Percentiles rank a stretch among this genome's conserved stretches.
These are phyloP conservation scores for Xerocomus spinulosus DNA, from an alignment of 768 basidiomycete genomes.

Conservation along the genomic window DNA sequence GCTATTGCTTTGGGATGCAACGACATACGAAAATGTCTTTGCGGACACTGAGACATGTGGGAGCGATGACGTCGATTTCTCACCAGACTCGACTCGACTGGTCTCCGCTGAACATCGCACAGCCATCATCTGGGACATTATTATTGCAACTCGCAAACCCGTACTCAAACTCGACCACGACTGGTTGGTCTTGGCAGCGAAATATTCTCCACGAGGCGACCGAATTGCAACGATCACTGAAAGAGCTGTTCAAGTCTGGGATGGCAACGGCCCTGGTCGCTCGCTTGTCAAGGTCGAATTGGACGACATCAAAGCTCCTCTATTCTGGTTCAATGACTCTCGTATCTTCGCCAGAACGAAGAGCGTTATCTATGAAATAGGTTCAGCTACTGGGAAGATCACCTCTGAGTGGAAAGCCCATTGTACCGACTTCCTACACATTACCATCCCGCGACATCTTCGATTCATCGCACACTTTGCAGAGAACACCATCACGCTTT, in stretches of 20 bases:
- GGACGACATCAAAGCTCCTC: too few relatives aligned
- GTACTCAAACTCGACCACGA: background rate
- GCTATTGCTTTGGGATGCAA: background rate
- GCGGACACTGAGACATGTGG: too few relatives aligned
- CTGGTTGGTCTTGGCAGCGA: background rate
- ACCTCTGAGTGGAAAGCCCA: background rate
- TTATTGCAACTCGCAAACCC: background rate
- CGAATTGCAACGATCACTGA: background rate
- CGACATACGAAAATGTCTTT: background rate
- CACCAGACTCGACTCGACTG: constrained; percentile 4
- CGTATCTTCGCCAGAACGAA: background rate
- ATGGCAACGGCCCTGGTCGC: background rate
- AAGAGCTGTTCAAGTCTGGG: background rate
- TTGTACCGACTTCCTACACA: background rate
- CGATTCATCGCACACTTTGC: background rate
- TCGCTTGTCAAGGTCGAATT: background rate
- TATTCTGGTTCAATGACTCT: background rate
- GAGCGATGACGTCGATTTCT: constrained; percentile 1
- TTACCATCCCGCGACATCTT: background rate
- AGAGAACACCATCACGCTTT: background rate
- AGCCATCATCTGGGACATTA: background rate
- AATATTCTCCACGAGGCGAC: background rate
- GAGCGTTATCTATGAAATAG: background rate
- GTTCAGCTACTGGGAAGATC: background rate
- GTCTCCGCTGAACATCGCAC: background rate